phyloP scores from a whole-genome alignment of 2,329 filamentous ascomycete species.

The Alternaria viburni region DNA sequence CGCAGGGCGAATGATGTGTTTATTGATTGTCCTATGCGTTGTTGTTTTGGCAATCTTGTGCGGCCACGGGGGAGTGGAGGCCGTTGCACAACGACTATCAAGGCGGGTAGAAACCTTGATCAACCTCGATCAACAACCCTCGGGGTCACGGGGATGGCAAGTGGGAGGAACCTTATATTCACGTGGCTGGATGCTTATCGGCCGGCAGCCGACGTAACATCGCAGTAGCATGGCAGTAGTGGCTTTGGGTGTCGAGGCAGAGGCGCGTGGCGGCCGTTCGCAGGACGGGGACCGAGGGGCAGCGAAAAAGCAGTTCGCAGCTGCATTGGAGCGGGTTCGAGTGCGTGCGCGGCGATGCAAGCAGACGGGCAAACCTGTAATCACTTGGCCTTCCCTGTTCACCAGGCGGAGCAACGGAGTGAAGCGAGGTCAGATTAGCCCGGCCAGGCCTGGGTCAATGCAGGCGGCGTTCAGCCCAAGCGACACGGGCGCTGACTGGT shows the following conservation, averaged over 20 bases:
- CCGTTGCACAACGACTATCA: background rate
- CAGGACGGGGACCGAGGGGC: background rate
- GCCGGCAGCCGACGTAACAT: slow-evolving; percentile 5
- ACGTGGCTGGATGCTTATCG: slow-evolving; percentile 1
- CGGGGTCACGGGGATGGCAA: background rate
- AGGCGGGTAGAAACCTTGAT: background rate
- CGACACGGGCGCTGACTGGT: slow-evolving; percentile 23
- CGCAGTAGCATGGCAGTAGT: slow-evolving; percentile 9
- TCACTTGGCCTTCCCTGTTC: background rate
- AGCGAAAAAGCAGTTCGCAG: slow-evolving; percentile 2
- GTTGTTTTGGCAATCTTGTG: background rate
- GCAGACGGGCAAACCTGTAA: background rate
- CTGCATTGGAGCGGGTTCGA: background rate
- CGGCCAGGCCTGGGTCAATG: slow-evolving; percentile 8
- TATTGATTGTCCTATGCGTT: background rate
- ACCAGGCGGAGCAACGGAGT: slow-evolving; percentile 9
- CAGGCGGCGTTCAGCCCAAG: slow-evolving; percentile 5
- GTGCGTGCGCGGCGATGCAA: background rate
- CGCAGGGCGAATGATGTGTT: background rate
- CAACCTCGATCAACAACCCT: background rate
- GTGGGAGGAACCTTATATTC: slow-evolving; percentile 1
- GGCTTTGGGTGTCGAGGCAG: background rate
- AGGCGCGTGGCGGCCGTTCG: background rate
- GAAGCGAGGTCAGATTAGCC: slow-evolving; percentile 6
- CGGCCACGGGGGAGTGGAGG: background rate